Base-by-base conservation (phyloP, 331 rosid species). In the Pyrus hybrid region DNA sequence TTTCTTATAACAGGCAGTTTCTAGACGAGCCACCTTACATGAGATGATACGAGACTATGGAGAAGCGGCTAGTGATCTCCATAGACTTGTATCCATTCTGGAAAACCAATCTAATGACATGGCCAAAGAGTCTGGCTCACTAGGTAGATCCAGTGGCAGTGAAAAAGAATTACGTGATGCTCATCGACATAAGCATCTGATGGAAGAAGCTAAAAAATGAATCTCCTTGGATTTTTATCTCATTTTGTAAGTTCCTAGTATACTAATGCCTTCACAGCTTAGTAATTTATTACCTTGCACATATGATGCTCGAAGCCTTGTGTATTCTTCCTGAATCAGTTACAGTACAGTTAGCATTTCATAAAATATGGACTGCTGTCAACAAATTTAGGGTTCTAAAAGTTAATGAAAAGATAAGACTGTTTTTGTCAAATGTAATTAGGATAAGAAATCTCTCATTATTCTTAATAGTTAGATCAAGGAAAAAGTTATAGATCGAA, bases 11-110 rank as follows among this genome's bases (percentile, higher is more conserved):
- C 85, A 94, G 98, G 97, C 97, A 65, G 85, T 94, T 79, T 88
- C 96, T 75, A 90, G 97, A 87, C 88, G 98, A 81, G 98, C 96
- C 47, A 84, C 89, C 79, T 82, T 94, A 71, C 90, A 91, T 76
- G 96, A 91, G 82, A 88, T 78, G 91, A 91, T 94, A 64, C 85
- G 93, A 80, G 97, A 94, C 72, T 85, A 90, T 73, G 88, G 80
- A 68, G 88, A 88, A 80, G 93, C 93, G 29, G 87, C 95, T 76
- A 82, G 80, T 76, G 96, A 90, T 82, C 93, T 90, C 77, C 86
- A 79, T 77, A 92, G 83, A 80, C 86, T 90, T 57, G 5, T 85
- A 29, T 77, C 86, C 74, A 45, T 90, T 73, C 81, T 90, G 80
- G 88, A 89, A 86, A 81, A 84, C 82, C 88, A 88, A 80, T 86